phyloP scores from a whole-genome alignment of 371 early-diverging fungal species.

The Saksenaea oblongispora region DNA sequence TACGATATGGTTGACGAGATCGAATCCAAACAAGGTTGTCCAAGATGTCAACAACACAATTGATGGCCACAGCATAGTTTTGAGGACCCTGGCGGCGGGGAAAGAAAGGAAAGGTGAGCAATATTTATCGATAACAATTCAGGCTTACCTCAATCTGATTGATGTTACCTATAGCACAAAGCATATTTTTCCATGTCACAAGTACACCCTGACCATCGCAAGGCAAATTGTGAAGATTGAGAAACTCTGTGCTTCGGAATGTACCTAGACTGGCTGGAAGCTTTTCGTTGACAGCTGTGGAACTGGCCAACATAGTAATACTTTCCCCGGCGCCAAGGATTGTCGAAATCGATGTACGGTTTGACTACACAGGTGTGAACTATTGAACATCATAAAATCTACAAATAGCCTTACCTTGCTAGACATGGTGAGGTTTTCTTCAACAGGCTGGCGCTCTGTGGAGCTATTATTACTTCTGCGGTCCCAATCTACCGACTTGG shows the following conservation, averaged over 20 bases:
- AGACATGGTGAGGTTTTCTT: slow-evolving; percentile 26
- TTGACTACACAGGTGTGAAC: slow-evolving; percentile 26
- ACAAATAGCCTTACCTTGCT: slow-evolving; percentile 23
- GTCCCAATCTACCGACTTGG: slow-evolving; percentile 23
- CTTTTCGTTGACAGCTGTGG: slow-evolving; percentile 38
- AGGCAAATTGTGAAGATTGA: slow-evolving; percentile 31
- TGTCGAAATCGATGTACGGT: slow-evolving; percentile 41
- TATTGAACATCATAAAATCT: not conserved
- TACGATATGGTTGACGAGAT: slow-evolving; percentile 57
- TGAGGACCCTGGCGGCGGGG: slow-evolving; percentile 40
- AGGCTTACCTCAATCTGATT: slow-evolving; percentile 54
- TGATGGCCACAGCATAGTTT: slow-evolving; percentile 70
- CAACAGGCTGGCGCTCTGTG: slow-evolving; percentile 16
- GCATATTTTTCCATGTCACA: slow-evolving; percentile 68
- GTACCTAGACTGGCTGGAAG: slow-evolving; percentile 38
- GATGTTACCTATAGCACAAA: slow-evolving; percentile 70
- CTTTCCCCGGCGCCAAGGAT: slow-evolving; percentile 26
- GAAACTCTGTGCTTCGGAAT: slow-evolving; percentile 48
- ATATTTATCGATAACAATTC: not conserved
- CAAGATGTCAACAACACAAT: slow-evolving; percentile 70
- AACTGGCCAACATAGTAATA: slow-evolving; percentile 30
- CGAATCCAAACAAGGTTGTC: slow-evolving; percentile 61
- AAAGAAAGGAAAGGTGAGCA: not conserved
- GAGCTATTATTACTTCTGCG: slow-evolving; percentile 20
- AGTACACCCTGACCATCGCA: slow-evolving; percentile 48